Evolutionary conservation across 2,329 filamentous ascomycete genomes (phyloP).

Genomic region (Colletotrichum cuscutae): DNA sequence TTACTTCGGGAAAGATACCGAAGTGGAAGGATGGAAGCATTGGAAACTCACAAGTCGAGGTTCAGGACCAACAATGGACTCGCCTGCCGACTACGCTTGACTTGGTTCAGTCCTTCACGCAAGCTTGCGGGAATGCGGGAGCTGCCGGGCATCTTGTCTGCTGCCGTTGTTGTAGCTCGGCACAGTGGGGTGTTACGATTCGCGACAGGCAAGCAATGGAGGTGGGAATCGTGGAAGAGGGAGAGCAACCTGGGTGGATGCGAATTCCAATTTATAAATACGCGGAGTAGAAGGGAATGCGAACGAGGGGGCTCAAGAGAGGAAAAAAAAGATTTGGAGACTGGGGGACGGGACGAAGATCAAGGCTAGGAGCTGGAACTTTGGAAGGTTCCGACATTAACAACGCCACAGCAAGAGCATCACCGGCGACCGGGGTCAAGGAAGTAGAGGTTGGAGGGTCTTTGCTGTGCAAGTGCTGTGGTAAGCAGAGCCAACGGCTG

Average conservation of each 20-base stretch:
- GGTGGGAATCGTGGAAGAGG: not conserved
- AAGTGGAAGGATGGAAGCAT: not conserved
- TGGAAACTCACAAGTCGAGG: constrained; percentile 71
- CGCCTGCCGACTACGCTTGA: constrained; percentile 66
- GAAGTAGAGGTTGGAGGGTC: constrained; percentile 3
- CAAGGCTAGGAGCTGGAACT: constrained; percentile 2
- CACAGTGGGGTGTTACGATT: constrained; percentile 19
- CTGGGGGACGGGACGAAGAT: not conserved
- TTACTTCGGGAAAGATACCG: not conserved
- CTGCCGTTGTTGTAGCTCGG: constrained; percentile 18
- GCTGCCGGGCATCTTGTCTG: constrained; percentile 67
- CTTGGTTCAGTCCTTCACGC: constrained; percentile 71
- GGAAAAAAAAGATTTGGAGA: constrained; percentile 24
- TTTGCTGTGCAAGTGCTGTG: not conserved
- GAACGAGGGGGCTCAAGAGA: constrained; percentile 11
- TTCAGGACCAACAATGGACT: constrained; percentile 71
- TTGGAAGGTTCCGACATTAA: constrained; percentile 15
- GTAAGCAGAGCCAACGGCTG: constrained; percentile 10
- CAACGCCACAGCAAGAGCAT: not conserved
- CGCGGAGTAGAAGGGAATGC: not conserved
- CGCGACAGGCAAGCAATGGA: constrained; percentile 5
- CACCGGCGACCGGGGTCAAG: not conserved
- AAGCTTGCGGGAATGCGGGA: constrained; percentile 78
- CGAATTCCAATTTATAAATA: constrained; percentile 22
- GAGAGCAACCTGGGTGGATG: constrained; percentile 6